Base-by-base conservation (phyloP, 352 stramenopile species). In the Phytophthora niederhauseri region DNA sequence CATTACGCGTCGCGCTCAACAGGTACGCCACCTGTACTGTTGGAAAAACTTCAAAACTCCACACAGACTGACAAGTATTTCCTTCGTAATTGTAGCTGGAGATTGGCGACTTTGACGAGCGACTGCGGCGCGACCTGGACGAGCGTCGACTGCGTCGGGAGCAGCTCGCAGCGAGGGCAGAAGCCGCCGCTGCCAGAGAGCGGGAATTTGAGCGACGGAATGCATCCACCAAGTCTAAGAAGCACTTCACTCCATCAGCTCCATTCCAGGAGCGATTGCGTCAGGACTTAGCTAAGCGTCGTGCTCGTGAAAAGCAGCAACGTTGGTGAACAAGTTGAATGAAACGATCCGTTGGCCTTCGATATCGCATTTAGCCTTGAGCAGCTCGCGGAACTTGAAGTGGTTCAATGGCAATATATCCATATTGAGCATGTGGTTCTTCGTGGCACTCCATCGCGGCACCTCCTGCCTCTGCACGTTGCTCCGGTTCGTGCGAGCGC, bases 51-150 rank as follows among this genome's bases (percentile, higher is more conserved):
- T 52, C 34, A 20, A 14, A 26, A 36, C 34, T 41, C 11, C 60
- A 22, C 48, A 45, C 1, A 8, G 46, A 22, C 38, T 36, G 26
- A 38, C 22, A 11, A 30, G 14, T 9, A 9, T 57, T 2, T 57
- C 62, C 45, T 6, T 22, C 38, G 34, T 41, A 41, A 20, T 31
- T 57, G 22, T 45, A 84, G 72, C 58, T 88, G 28, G 53, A 77
- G 8, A 66, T 92, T 15, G 77, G 69, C 1, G 72, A 79, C 48
- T 93, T 93, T 64, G 78, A 91, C 43, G 83, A 90, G 12, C 74
- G 85, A 12, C 55, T 91, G 19, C 73, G 72, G 17, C 78, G 81
- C 0, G 81, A 93, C 53, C 69, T 91, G 20, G 81, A 86, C 61
- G 69, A 78, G 8, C 77, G 81, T 4, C 70, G 72, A 6, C 38